A percentile compares a stretch with the other conserved stretches of the same genome.
Conservation (phyloP, 495 filamentous ascomycete genomes). For the Lentithecium fluviatile region DNA sequence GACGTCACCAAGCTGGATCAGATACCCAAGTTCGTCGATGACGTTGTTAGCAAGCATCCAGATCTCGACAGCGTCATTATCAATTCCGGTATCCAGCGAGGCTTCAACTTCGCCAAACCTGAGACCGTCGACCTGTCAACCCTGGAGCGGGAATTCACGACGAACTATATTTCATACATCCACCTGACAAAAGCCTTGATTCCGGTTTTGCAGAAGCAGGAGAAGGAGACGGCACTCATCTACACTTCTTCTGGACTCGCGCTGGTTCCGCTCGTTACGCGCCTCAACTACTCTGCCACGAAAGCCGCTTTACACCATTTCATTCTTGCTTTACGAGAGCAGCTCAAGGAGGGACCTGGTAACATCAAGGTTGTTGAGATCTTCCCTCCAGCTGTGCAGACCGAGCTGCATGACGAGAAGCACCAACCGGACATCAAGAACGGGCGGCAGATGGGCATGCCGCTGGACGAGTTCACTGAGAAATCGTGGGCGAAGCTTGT, state of each 20-base stretch:
- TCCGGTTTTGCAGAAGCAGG: slow-evolving; percentile 58
- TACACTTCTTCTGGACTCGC: slow-evolving; percentile 56
- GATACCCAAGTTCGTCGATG: slow-evolving; percentile 56
- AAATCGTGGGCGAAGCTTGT: slow-evolving; percentile 55
- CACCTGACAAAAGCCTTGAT: slow-evolving; percentile 62
- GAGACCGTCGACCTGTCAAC: slow-evolving; percentile 53
- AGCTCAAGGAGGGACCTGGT: slow-evolving; percentile 49
- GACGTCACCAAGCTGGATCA: slow-evolving; percentile 63
- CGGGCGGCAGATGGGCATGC: slow-evolving; percentile 56
- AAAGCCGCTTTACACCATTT: slow-evolving; percentile 61
- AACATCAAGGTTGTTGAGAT: slow-evolving; percentile 62
- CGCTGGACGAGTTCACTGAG: slow-evolving; percentile 57
- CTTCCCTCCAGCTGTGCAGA: slow-evolving; percentile 67
- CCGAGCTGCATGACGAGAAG: slow-evolving; percentile 56
- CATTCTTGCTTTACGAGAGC: slow-evolving; percentile 57
- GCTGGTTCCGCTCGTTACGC: slow-evolving; percentile 53
- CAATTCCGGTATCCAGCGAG: slow-evolving; percentile 59
- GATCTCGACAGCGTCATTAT: slow-evolving; percentile 57
- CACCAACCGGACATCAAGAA: slow-evolving; percentile 49
- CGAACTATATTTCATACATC: slow-evolving; percentile 67
- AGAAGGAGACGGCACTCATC: slow-evolving; percentile 47
- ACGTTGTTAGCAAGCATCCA: slow-evolving; percentile 57
- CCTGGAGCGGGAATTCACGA: slow-evolving; percentile 57
- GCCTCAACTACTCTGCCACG: slow-evolving; percentile 56
- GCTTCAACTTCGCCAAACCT: slow-evolving; percentile 62